Percentiles rank a stretch among this genome's conserved stretches.
Conservation (phyloP, 1,284 basidiomycete species). For the Volvariella volvacea region DNA sequence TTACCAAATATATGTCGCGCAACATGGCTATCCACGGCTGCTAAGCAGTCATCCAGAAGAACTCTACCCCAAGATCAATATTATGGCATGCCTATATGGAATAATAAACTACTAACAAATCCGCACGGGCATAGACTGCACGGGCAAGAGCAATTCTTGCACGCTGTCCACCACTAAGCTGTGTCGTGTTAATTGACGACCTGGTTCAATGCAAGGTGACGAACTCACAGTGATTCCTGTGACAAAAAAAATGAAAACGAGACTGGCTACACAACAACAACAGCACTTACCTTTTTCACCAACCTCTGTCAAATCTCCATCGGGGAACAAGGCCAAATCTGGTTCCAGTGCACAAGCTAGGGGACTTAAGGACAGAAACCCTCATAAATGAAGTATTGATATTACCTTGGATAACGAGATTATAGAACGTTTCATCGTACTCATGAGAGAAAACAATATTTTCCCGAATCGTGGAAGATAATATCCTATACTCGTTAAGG, state of each 20-base stretch:
- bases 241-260: not conserved
- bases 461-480: slow-evolving; percentile 78
- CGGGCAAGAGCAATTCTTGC: slow-evolving; percentile 39
- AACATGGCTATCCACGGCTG: slow-evolving; percentile 71
- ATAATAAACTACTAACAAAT: slow-evolving; percentile 30
- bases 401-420: slow-evolving; percentile 66
- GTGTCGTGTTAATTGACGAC: slow-evolving; percentile 2
- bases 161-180: slow-evolving; percentile 37
- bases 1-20: slow-evolving; percentile 58
- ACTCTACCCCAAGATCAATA: slow-evolving; percentile 26
- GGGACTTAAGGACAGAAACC: slow-evolving; percentile 2
- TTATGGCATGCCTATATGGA: not conserved
- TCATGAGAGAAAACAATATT: slow-evolving; percentile 90
- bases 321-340: slow-evolving; percentile 71
- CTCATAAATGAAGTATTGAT: too few relatives aligned
- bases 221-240: slow-evolving; percentile 27
- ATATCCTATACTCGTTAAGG: slow-evolving; percentile 46
- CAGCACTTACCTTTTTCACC: slow-evolving; percentile 56
- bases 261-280: slow-evolving; percentile 1
- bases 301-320: slow-evolving; percentile 74
- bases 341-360: slow-evolving; percentile 80
- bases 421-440: slow-evolving; percentile 76
- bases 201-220: not conserved
- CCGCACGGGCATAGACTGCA: slow-evolving; percentile 45
- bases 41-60: slow-evolving; percentile 67